Conservation (phyloP, 176 grass and related monocot genomes). For the Cymbopogon citratus region DNA sequence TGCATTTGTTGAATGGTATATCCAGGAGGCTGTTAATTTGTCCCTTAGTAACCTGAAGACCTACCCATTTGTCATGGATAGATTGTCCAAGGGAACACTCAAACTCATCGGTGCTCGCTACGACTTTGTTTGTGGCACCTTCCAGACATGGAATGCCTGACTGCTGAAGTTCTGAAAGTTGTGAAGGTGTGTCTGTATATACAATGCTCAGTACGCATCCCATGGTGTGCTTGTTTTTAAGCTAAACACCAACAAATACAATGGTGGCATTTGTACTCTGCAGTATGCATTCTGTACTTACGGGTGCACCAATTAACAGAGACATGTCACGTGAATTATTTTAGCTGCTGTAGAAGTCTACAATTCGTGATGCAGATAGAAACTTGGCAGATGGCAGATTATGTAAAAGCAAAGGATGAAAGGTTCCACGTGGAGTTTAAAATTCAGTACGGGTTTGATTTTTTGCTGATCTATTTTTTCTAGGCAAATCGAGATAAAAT, state of each 20-base stretch:
- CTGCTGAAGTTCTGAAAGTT: neutral
- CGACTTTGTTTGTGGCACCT: conserved; percentile 5
- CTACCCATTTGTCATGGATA: conserved; percentile 1
- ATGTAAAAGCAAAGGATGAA: neutral
- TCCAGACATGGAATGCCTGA: conserved; percentile 5
- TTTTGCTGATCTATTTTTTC: neutral
- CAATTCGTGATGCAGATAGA: neutral
- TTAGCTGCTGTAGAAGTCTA: neutral
- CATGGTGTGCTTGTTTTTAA: neutral
- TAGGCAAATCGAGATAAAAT: neutral
- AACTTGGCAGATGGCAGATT: neutral
- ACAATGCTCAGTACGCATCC: neutral
- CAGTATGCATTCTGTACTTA: neutral
- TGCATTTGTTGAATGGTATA: neutral
- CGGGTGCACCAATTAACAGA: neutral
- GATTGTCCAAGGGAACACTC: neutral
- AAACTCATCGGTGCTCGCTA: conserved; percentile 21
- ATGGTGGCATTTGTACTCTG: neutral
- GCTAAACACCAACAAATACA: neutral
- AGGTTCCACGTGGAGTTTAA: neutral
- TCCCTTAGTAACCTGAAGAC: conserved; percentile 16
- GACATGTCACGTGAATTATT: neutral
- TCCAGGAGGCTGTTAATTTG: conserved; percentile 16
- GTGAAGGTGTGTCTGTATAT: neutral
- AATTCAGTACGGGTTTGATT: neutral